Conservation (phyloP, 2,329 filamentous ascomycete species). For the Fusarium sp. region DNA sequence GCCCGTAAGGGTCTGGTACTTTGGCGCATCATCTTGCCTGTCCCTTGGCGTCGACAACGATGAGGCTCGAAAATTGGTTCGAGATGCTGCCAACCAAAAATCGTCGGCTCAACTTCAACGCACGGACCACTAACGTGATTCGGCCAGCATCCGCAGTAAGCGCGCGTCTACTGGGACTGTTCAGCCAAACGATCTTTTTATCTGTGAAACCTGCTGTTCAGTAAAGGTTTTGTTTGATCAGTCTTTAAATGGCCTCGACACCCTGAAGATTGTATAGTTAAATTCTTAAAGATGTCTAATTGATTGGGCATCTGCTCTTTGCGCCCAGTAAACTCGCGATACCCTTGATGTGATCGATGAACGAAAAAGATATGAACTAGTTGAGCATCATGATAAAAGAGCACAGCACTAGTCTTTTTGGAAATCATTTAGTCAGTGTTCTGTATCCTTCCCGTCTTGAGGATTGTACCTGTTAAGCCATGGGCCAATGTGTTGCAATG, state of each 20-base stretch:
- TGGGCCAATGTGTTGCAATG: too few species aligned
- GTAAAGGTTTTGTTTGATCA: neutral
- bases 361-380: too few species aligned
- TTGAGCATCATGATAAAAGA: too few species aligned
- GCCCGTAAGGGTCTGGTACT: slow-evolving; percentile 45
- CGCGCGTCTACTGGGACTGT: slow-evolving; percentile 24
- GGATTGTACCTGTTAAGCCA: too few species aligned
- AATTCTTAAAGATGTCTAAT: neutral
- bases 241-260: neutral
- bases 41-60: slow-evolving; percentile 39
- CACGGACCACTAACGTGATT: slow-evolving; percentile 40
- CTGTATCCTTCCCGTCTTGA: too few species aligned
- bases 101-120: slow-evolving; percentile 32
- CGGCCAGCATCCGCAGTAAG: slow-evolving; percentile 14
- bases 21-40: slow-evolving; percentile 51
- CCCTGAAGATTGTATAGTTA: neutral
- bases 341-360: neutral
- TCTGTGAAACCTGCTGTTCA: neutral
- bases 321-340: neutral
- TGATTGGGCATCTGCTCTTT: neutral
- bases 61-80: slow-evolving; percentile 42
- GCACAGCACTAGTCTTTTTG: too few species aligned
- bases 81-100: slow-evolving; percentile 35
- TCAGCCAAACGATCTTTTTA: neutral
- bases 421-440: too few species aligned